These are phyloP conservation scores for Clavispora phyllophila DNA, from an alignment of 805 yeast genomes.

Conservation along the genomic window DNA sequence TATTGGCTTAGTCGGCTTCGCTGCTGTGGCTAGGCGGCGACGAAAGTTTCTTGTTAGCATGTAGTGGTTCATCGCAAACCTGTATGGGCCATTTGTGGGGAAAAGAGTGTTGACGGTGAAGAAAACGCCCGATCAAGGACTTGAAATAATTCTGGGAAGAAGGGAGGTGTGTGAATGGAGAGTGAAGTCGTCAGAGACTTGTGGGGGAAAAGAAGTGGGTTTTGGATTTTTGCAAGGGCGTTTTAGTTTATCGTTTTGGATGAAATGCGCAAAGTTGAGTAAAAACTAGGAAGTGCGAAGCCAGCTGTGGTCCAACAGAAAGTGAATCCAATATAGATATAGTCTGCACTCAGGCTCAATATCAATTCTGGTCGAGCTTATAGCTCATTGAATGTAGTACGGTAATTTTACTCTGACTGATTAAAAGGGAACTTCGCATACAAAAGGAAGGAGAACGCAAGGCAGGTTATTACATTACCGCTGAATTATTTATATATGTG, in stretches of 20 bases:
- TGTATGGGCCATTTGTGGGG: background rate
- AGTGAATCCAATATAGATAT: too few species aligned
- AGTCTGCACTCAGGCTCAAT: too few species aligned
- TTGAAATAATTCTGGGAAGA: background rate
- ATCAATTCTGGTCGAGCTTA: too few species aligned
- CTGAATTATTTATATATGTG: too few species aligned
- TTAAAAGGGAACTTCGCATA: too few species aligned
- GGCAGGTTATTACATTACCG: too few species aligned
- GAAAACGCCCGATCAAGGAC: background rate
- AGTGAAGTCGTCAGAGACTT: too few species aligned
- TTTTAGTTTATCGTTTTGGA: background rate
- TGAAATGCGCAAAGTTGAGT: background rate
- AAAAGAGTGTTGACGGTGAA: background rate
- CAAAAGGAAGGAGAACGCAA: too few species aligned
- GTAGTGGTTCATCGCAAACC: constrained; percentile 1
- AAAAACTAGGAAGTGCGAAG: background rate
- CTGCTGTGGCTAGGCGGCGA: background rate
- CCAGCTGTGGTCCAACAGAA: too few species aligned
- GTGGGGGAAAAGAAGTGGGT: background rate
- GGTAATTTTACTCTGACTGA: too few species aligned
- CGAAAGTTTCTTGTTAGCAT: background rate
- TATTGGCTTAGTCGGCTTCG: background rate
- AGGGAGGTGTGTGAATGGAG: background rate
- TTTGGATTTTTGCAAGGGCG: too few species aligned
- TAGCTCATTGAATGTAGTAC: too few species aligned